Conservation (phyloP, 2,329 filamentous ascomycete species). For the Falciphora oryzae region DNA sequence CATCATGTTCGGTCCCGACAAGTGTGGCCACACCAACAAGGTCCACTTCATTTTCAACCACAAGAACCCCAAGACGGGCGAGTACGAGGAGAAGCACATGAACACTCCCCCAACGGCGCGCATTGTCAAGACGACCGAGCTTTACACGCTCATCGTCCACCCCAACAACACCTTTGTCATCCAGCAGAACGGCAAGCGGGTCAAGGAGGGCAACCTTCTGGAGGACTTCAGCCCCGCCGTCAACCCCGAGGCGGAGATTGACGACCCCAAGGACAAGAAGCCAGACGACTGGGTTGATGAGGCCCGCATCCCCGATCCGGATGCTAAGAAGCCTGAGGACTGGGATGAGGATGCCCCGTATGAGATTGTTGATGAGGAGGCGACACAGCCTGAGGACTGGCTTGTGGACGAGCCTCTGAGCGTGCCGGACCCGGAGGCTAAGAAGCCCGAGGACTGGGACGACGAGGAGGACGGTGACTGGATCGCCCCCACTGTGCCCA, state of each 20-base stretch:
- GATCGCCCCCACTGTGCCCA: constrained; percentile 81
- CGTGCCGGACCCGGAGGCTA: constrained; percentile 85
- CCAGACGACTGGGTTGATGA: constrained; percentile 95
- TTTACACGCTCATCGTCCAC: constrained; percentile 95
- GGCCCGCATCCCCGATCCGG: constrained; percentile 82
- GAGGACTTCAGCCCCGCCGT: constrained; percentile 92
- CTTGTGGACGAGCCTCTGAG: constrained; percentile 80
- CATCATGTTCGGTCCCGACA: constrained; percentile 99
- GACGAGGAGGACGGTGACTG: constrained; percentile 99
- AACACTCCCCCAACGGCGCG: constrained; percentile 75
- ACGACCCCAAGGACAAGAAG: constrained; percentile 90
- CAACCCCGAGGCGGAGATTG: constrained; percentile 92
- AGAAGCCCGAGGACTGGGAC: constrained; percentile 99
- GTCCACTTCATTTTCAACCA: constrained; percentile 98
- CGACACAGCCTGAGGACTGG: constrained; percentile 91
- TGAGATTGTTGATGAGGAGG: constrained; percentile 92
- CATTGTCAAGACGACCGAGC: constrained; percentile 85
- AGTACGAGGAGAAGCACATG: constrained; percentile 99
- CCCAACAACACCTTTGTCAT: constrained; percentile 95
- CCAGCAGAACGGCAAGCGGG: constrained; percentile 81
- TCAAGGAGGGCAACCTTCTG: constrained; percentile 84
- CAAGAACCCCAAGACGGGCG: constrained; percentile 99
- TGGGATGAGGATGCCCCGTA: constrained; percentile 98
- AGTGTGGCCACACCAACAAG: constrained; percentile 99
- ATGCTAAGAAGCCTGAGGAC: constrained; percentile 93